A percentile compares a stretch with the other conserved stretches of the same genome.
These are phyloP conservation scores for Terfezia boudieri DNA, from an alignment of 495 filamentous ascomycete species.

Conservation along the genomic window DNA sequence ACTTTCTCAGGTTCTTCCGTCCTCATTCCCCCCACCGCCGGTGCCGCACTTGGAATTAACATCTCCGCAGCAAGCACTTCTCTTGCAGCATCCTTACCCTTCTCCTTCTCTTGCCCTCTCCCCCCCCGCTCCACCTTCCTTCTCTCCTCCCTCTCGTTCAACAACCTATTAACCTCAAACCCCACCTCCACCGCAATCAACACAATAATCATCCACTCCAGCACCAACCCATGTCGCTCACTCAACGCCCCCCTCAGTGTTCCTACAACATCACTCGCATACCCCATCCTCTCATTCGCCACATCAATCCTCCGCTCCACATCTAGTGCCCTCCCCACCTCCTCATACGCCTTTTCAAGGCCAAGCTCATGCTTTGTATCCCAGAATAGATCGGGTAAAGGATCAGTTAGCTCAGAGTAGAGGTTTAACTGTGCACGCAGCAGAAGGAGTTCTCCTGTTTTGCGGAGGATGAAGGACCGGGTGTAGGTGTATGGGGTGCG, in stretches of 20 bases:
- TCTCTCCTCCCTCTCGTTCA: conserved; percentile 31
- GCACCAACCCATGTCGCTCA: conserved; percentile 60
- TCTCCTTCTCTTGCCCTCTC: conserved; percentile 6
- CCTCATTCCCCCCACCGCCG: no score
- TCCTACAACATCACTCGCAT: conserved; percentile 82
- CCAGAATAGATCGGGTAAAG: conserved; percentile 91
- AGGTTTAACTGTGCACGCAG: conserved; percentile 86
- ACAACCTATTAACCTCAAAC: conserved; percentile 41
- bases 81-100: not conserved
- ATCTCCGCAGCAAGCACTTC: no score
- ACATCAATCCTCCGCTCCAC: conserved; percentile 80
- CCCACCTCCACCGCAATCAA: conserved; percentile 79
- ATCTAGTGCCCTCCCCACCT: conserved; percentile 74
- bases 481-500: conserved; percentile 46
- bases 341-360: conserved; percentile 80
- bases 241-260: conserved; percentile 74
- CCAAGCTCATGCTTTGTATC: conserved; percentile 70
- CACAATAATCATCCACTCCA: conserved; percentile 96
- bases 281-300: conserved; percentile 92
- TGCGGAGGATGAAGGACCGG: conserved; percentile 60
- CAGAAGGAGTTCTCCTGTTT: conserved; percentile 80
- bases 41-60: no score
- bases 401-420: conserved; percentile 90
- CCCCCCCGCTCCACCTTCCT: conserved; percentile 20
- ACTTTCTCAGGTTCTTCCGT: no score